Conservation (phyloP, 2,329 filamentous ascomycete species). For the Fusarium xylarioides region DNA sequence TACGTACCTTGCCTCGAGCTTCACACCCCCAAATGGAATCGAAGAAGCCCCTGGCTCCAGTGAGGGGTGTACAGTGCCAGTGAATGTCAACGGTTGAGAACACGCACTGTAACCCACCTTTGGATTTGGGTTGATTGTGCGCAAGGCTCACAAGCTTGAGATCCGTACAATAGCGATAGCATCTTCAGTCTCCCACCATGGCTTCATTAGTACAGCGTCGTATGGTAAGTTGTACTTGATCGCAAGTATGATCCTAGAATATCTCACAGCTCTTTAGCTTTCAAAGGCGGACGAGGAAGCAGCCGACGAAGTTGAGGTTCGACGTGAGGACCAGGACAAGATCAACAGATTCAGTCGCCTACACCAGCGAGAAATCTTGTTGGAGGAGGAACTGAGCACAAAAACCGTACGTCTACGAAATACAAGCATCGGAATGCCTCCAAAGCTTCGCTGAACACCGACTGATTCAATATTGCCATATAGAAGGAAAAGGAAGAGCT, state of each 20-base stretch:
- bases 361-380: conserved; percentile 81
- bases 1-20: conserved; percentile 30
- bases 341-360: conserved; percentile 98
- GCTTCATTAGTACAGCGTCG: conserved; percentile 64
- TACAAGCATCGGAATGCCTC: too few relatives aligned
- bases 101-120: conserved; percentile 43
- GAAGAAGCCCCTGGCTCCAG: neutral
- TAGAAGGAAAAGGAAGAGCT: conserved; percentile 99
- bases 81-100: neutral
- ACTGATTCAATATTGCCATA: conserved; percentile 31
- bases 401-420: conserved; percentile 74
- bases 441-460: neutral
- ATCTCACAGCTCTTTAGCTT: conserved; percentile 66
- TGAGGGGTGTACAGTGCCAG: conserved; percentile 38
- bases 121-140: conserved; percentile 25
- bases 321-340: conserved; percentile 96
- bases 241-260: fast-evolving
- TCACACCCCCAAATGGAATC: neutral
- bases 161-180: conserved; percentile 23
- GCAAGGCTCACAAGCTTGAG: conserved; percentile 22
- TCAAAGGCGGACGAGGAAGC: conserved; percentile 91
- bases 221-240: conserved; percentile 57
- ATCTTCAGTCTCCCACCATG: conserved; percentile 43
- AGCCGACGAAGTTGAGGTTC: conserved; percentile 88
- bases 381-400: conserved; percentile 81